These are phyloP conservation scores for Colletotrichum camelliae DNA, from an alignment of 2,329 filamentous ascomycete species.

Conservation along the genomic window DNA sequence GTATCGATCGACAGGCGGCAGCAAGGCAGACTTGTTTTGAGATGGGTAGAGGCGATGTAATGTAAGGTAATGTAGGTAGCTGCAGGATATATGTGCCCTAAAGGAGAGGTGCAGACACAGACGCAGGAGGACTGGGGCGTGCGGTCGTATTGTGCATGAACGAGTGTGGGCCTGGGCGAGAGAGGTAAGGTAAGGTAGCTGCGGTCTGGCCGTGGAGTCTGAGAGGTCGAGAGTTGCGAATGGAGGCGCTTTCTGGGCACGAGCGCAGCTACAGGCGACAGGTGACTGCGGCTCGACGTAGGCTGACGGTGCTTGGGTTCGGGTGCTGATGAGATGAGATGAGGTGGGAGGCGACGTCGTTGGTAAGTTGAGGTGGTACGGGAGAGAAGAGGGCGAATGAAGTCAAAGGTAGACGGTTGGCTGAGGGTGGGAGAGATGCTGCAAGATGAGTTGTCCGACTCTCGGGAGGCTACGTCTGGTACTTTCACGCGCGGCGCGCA, in stretches of 20 bases:
- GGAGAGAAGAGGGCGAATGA: slow-evolving; percentile 12
- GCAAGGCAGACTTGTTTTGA: neutral
- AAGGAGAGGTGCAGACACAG: slow-evolving; percentile 32
- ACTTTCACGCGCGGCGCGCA: neutral
- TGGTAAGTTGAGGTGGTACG: neutral
- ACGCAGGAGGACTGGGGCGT: slow-evolving; percentile 20
- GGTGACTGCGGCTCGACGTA: neutral
- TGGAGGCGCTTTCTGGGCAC: neutral
- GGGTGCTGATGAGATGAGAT: neutral
- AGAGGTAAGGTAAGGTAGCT: neutral
- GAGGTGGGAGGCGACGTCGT: neutral
- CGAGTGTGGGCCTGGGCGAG: slow-evolving; percentile 30
- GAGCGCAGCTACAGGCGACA: neutral
- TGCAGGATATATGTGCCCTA: slow-evolving; percentile 31
- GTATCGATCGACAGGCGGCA: neutral
- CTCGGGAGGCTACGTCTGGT: neutral
- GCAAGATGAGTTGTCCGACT: slow-evolving; percentile 26
- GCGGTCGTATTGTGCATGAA: slow-evolving; percentile 36
- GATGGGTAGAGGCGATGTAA: slow-evolving; percentile 14
- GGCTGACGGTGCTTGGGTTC: neutral
- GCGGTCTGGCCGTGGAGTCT: slow-evolving; percentile 8
- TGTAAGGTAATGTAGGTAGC: slow-evolving; percentile 20
- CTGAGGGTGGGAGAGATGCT: slow-evolving; percentile 11
- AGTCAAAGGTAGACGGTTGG: neutral
- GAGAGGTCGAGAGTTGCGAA: neutral